A percentile compares a stretch with the other conserved stretches of the same genome.
Conservation (phyloP, 164 flowering plant species). For the Litsea cubeba region DNA sequence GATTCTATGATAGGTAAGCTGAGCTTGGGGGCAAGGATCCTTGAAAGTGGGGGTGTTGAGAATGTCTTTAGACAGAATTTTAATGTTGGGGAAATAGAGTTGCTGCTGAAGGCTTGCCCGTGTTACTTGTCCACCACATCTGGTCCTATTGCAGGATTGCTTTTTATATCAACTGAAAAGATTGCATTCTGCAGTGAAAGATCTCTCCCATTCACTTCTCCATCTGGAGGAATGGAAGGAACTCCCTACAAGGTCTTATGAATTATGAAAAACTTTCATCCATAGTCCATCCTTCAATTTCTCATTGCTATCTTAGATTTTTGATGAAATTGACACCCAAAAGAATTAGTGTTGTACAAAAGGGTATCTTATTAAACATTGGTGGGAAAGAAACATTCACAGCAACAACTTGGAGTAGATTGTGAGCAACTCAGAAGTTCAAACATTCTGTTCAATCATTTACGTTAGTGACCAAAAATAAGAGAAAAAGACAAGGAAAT, state of each 20-base stretch:
- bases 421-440: background rate
- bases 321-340: background rate
- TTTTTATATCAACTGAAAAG: constrained; percentile 43
- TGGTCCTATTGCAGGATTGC: constrained; percentile 54
- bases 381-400: background rate
- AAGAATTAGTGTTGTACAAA: background rate
- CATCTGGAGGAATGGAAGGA: constrained; percentile 19
- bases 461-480: too few species aligned
- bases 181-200: constrained; percentile 48
- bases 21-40: constrained; percentile 40
- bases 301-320: background rate
- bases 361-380: too few species aligned
- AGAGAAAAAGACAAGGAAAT: background rate
- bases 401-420: background rate
- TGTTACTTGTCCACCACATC: constrained; percentile 52
- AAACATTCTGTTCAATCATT: background rate
- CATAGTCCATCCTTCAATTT: background rate
- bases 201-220: constrained; percentile 29
- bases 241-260: too few species aligned
- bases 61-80: constrained; percentile 33
- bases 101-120: constrained; percentile 39
- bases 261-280: background rate
- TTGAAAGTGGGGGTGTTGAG: constrained; percentile 40
- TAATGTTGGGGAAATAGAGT: constrained; percentile 34
- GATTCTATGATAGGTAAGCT: constrained; percentile 45